Percentiles rank a stretch among this genome's conserved stretches.
Evolutionary conservation across 805 yeast genomes (phyloP).

Genomic region (Pichia thaimueangensis): DNA sequence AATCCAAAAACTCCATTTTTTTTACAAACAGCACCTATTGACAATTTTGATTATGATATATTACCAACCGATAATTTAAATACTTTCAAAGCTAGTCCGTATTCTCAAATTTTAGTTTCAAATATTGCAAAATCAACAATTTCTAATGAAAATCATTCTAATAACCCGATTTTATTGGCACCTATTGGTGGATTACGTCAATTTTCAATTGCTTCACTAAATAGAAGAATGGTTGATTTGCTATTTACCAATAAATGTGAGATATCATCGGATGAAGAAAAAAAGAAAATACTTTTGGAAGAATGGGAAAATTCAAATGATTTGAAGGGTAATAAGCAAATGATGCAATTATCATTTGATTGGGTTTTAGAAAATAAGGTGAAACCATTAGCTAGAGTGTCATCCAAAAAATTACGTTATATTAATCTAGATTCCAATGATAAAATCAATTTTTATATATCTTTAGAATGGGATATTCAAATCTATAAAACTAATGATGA

Average conservation of each 20-base stretch:
- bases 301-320: constrained; percentile 20
- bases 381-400: constrained; percentile 24
- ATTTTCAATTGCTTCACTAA: constrained; percentile 27
- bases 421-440: constrained; percentile 15
- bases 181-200: constrained; percentile 40
- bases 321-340: constrained; percentile 25
- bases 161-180: constrained; percentile 29
- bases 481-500: constrained; percentile 8
- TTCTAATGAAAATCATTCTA: constrained; percentile 1
- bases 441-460: constrained; percentile 26
- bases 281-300: constrained; percentile 14
- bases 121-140: constrained; percentile 8
- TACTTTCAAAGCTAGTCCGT: constrained; percentile 13
- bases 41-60: constrained; percentile 2
- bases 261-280: constrained; percentile 6
- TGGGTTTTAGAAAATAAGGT: constrained; percentile 29
- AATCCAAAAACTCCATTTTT: constrained; percentile 22
- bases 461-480: constrained; percentile 26
- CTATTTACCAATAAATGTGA: constrained; percentile 13
- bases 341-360: constrained; percentile 28
- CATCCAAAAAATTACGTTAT: constrained; percentile 24
- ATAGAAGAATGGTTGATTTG: constrained; percentile 16
- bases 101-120: constrained; percentile 18
- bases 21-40: constrained; percentile 1
- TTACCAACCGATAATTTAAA: neutral